phyloP scores from a whole-genome alignment of 2,329 filamentous ascomycete species.

The Alternaria longipes region DNA sequence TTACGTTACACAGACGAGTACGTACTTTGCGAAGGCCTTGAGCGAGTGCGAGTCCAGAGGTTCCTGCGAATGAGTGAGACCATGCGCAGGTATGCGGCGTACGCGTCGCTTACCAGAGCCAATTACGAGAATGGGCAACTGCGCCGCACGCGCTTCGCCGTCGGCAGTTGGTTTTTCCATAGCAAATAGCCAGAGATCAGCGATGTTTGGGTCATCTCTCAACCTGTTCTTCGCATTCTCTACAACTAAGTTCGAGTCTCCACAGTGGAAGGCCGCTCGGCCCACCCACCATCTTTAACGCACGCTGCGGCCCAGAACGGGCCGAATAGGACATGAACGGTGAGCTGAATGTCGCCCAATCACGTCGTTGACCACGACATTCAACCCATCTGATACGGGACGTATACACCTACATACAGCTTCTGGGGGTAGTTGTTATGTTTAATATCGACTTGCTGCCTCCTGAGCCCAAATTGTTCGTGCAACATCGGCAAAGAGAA shows the following conservation, averaged over 20 bases:
- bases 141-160: not conserved
- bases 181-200: not conserved
- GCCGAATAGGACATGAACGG: not conserved
- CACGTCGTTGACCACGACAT: not conserved
- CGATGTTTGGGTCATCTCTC: not conserved
- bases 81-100: not conserved
- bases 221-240: not conserved
- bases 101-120: conserved; percentile 41
- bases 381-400: not conserved
- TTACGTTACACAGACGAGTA: conserved; percentile 4
- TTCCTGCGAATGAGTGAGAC: conserved; percentile 35
- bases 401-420: not conserved
- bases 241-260: conserved; percentile 3
- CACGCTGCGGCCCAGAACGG: not conserved
- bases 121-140: conserved; percentile 41
- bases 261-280: conserved; percentile 1
- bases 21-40: conserved; percentile 49
- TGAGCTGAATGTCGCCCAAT: not conserved
- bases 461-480: not conserved
- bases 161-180: conserved; percentile 8
- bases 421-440: not conserved
- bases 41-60: conserved; percentile 49
- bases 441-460: not conserved
- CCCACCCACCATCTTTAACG: conserved; percentile 2
- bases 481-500: not conserved